Evolutionary conservation across 768 basidiomycete genomes (phyloP).

Genomic region (Pleurotus pulmonarius): DNA sequence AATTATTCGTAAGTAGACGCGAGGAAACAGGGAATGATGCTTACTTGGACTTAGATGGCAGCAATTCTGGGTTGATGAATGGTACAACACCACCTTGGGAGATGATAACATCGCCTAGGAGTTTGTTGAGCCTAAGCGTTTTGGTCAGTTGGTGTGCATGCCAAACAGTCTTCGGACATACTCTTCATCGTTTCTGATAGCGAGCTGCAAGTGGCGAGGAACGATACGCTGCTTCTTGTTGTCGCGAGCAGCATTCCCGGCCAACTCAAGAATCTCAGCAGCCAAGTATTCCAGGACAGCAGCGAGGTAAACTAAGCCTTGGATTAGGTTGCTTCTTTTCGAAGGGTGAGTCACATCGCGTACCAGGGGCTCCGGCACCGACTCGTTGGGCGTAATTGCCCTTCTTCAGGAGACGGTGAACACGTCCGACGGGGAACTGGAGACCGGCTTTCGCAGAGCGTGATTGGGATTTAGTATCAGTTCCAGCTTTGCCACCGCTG

Average conservation of each 20-base stretch:
- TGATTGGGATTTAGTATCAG: constrained; percentile 49
- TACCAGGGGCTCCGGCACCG: constrained; percentile 74
- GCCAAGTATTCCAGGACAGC: constrained; percentile 83
- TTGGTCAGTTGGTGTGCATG: constrained; percentile 5
- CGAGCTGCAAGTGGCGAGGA: constrained; percentile 81
- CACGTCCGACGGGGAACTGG: constrained; percentile 80
- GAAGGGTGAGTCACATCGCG: neutral
- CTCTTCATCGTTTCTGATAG: constrained; percentile 83
- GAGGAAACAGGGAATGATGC: neutral
- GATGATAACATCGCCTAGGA: constrained; percentile 83
- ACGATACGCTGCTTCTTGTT: constrained; percentile 86
- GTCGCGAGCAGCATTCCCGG: constrained; percentile 70
- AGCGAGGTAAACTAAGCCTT: constrained; percentile 64
- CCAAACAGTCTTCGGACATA: constrained; percentile 12
- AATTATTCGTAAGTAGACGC: neutral
- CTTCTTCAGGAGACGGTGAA: constrained; percentile 72
- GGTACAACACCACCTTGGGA: constrained; percentile 94
- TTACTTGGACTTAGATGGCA: constrained; percentile 20
- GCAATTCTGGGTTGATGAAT: constrained; percentile 52
- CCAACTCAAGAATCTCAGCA: constrained; percentile 82
- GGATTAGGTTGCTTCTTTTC: neutral
- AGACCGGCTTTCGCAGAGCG: constrained; percentile 63
- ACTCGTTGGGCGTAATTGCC: constrained; percentile 79
- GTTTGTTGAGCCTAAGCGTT: constrained; percentile 55
- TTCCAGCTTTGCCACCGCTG: constrained; percentile 64